Evolutionary conservation across 2,329 filamentous ascomycete genomes (phyloP).

Genomic region (Microthyrium microscopicum): DNA sequence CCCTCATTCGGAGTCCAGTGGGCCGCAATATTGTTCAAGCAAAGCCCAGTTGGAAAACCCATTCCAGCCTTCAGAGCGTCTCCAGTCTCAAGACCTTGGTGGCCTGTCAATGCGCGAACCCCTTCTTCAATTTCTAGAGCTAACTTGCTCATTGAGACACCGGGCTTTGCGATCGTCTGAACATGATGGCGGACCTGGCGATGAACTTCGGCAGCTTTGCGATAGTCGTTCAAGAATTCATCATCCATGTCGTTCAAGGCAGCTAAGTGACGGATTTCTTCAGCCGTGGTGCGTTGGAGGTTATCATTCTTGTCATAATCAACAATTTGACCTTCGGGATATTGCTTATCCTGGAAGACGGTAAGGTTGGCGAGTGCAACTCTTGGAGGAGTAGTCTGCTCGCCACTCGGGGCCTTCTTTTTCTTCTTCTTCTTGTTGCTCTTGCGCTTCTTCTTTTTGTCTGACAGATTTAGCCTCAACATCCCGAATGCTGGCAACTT

Average conservation of each 20-base stretch:
- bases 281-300: conserved; percentile 58
- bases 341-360: conserved; percentile 56
- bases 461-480: conserved; percentile 21
- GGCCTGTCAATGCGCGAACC: conserved; percentile 59
- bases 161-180: conserved; percentile 64
- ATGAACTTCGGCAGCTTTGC: conserved; percentile 76
- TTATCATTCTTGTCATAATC: conserved; percentile 61
- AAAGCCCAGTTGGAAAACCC: conserved; percentile 74
- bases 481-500: background rate
- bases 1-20: conserved; percentile 80
- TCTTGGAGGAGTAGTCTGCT: conserved; percentile 58
- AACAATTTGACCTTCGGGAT: conserved; percentile 62
- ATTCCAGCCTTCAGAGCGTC: conserved; percentile 65
- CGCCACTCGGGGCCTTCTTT: conserved; percentile 31
- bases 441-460: conserved; percentile 72
- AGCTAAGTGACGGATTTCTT: conserved; percentile 71
- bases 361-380: conserved; percentile 54
- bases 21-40: conserved; percentile 70
- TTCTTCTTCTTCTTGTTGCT: conserved; percentile 52
- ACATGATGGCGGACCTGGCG: conserved; percentile 74
- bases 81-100: conserved; percentile 59
- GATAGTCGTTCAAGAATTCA: conserved; percentile 59
- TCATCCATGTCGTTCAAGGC: conserved; percentile 55
- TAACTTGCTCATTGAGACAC: conserved; percentile 64
- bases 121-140: conserved; percentile 76